phyloP scores from a whole-genome alignment of 805 yeast genomes.

The Gaillardinia entomophila region DNA sequence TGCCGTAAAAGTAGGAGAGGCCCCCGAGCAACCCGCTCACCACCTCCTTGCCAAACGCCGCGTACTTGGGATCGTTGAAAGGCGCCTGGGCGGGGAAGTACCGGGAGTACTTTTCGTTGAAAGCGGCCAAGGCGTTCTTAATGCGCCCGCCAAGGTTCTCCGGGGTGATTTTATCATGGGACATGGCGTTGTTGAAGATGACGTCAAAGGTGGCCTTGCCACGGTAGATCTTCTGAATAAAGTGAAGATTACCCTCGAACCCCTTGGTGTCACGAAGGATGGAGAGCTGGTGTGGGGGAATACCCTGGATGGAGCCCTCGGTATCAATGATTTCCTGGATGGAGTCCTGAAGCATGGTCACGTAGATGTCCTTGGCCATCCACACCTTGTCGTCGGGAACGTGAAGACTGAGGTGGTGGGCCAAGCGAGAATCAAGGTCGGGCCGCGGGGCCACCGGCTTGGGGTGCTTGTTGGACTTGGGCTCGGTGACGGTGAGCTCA shows the following conservation, averaged over 20 bases:
- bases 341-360: conserved; percentile 65
- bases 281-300: conserved; percentile 47
- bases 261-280: conserved; percentile 52
- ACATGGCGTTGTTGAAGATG: conserved; percentile 44
- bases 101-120: conserved; percentile 48
- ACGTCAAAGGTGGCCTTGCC: conserved; percentile 76
- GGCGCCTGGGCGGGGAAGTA: conserved; percentile 52
- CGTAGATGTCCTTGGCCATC: conserved; percentile 73
- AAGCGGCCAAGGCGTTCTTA: conserved; percentile 21
- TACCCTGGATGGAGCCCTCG: conserved; percentile 12
- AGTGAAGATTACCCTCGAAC: conserved; percentile 73
- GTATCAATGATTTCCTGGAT: conserved; percentile 39
- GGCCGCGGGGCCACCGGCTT: conserved; percentile 23
- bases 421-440: conserved; percentile 48
- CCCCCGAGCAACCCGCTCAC: conserved; percentile 87
- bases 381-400: conserved; percentile 72
- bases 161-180: conserved; percentile 30
- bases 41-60: conserved; percentile 66
- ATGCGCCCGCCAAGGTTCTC: conserved; percentile 33
- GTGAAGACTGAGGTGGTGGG: conserved; percentile 62
- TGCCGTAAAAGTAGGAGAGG: conserved; percentile 81
- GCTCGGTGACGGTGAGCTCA: conserved; percentile 51
- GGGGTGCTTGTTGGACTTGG: conserved; percentile 41
- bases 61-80: conserved; percentile 39
- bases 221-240: conserved; percentile 67